Conservation (phyloP, 164 flowering plant species). For the Dillenia turbinata region DNA sequence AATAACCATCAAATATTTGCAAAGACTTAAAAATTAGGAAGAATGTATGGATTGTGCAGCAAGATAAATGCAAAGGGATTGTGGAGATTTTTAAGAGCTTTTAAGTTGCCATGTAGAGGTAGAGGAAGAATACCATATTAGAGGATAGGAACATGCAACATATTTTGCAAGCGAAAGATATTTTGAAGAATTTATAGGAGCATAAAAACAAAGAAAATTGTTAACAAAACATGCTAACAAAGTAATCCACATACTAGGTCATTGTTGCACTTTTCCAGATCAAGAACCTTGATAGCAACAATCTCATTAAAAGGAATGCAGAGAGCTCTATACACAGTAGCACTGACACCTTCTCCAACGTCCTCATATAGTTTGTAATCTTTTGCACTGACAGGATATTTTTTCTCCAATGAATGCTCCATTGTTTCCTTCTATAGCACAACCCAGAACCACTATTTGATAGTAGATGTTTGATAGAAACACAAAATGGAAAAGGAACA, state of each 20-base stretch:
- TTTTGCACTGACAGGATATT: conserved; percentile 56
- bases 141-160: no score
- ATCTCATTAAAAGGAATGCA: conserved; percentile 78
- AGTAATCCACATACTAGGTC: conserved; percentile 61
- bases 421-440: conserved; percentile 35
- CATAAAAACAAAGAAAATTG: no score
- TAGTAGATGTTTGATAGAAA: conserved; percentile 4
- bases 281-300: conserved; percentile 93
- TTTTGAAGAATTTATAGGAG: no score
- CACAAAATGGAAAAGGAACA: background rate
- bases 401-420: conserved; percentile 49
- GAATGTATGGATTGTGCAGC: no score
- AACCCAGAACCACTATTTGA: conserved; percentile 21
- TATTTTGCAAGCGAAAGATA: no score
- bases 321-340: conserved; percentile 81
- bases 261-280: conserved; percentile 87
- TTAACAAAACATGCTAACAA: background rate
- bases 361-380: conserved; percentile 83
- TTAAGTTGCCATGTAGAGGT: no score
- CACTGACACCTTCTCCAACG: conserved; percentile 94
- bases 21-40: no score
- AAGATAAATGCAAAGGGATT: no score
- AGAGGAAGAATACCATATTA: no score
- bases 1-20: background rate
- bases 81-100: no score